Evolutionary conservation across 371 early-diverging fungal genomes (phyloP).

Genomic region (Mucor circinelloides): DNA sequence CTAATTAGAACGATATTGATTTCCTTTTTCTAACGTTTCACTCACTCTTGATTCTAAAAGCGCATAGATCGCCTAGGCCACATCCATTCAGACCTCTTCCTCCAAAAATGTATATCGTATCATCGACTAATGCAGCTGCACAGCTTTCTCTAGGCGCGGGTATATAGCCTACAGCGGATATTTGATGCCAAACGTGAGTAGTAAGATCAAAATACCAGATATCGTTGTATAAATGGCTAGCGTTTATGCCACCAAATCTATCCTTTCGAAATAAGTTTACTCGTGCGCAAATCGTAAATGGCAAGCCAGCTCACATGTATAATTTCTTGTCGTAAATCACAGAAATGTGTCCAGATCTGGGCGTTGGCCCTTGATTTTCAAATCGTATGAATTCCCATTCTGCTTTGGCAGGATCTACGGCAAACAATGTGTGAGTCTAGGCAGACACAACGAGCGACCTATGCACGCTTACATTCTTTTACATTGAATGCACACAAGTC

Average conservation of each 20-base stretch:
- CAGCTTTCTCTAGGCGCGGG: slow-evolving; percentile 65
- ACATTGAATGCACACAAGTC: slow-evolving; percentile 66
- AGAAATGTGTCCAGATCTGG: slow-evolving; percentile 55
- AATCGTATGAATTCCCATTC: slow-evolving; percentile 47
- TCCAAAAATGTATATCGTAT: slow-evolving; percentile 71
- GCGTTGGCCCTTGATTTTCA: slow-evolving; percentile 43
- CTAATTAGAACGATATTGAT: background rate
- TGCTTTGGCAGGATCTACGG: slow-evolving; percentile 38
- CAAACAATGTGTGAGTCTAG: background rate
- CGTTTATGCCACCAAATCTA: slow-evolving; percentile 71
- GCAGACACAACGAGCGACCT: background rate
- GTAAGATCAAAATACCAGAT: slow-evolving; percentile 65
- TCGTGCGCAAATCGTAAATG: background rate
- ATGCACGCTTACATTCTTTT: slow-evolving; percentile 42
- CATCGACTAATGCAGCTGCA: slow-evolving; percentile 62
- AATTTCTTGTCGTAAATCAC: slow-evolving; percentile 47
- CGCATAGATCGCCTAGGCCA: slow-evolving; percentile 62
- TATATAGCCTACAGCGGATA: slow-evolving; percentile 63
- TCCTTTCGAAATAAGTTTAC: background rate
- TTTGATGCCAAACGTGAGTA: slow-evolving; percentile 53
- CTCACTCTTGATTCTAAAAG: slow-evolving; percentile 62
- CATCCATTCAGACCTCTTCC: slow-evolving; percentile 58
- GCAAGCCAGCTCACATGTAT: slow-evolving; percentile 43
- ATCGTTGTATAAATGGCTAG: slow-evolving; percentile 65
- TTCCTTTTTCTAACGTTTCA: background rate